These are phyloP conservation scores for Flaveria brownii DNA, from an alignment of 129 eudicot genomes.

Conservation along the genomic window DNA sequence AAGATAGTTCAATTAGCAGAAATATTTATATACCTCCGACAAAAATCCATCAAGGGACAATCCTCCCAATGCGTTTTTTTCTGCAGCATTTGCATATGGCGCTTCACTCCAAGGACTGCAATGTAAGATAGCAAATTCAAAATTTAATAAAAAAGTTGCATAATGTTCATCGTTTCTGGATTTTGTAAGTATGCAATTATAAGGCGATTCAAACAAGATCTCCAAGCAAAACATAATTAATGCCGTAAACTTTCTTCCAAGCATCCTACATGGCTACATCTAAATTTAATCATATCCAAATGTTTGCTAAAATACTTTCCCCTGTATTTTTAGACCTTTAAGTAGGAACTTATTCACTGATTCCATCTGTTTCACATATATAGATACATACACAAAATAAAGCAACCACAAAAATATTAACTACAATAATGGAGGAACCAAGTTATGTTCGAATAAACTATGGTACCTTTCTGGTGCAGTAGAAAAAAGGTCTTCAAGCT, in stretches of 20 bases:
- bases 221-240: neutral
- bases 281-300: neutral
- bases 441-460: slow-evolving; percentile 11
- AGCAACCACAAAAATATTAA: slow-evolving; percentile 9
- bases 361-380: neutral
- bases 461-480: slow-evolving; percentile 94
- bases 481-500: slow-evolving; percentile 87
- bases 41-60: slow-evolving; percentile 76
- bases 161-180: neutral
- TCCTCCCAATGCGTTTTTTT: slow-evolving; percentile 82
- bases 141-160: neutral
- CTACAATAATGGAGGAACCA: slow-evolving; percentile 7
- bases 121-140: slow-evolving; percentile 19
- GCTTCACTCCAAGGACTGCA: slow-evolving; percentile 92
- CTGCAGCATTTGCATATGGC: slow-evolving; percentile 79
- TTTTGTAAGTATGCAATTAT: neutral
- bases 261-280: neutral
- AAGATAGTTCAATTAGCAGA: neutral
- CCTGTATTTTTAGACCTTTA: neutral
- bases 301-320: neutral
- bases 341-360: neutral
- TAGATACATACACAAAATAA: neutral
- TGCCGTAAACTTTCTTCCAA: neutral
- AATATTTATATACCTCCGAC: slow-evolving; percentile 55
- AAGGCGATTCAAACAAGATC: neutral